Base-by-base conservation (phyloP, 805 yeast genomes). In the Metschnikowia similis region DNA sequence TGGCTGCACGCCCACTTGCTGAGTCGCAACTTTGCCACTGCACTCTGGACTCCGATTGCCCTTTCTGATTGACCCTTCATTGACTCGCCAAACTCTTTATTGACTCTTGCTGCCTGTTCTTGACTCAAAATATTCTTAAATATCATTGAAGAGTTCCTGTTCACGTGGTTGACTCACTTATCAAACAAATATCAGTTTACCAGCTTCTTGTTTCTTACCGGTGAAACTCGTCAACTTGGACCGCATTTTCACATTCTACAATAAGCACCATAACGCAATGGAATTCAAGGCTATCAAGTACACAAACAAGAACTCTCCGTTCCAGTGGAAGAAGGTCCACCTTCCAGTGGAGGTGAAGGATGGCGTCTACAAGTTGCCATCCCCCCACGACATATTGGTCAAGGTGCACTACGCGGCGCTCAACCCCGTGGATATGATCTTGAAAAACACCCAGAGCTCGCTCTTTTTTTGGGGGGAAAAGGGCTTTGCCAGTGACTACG, bases 401-500 rank as follows among this genome's bases (percentile, higher is more conserved):
- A 70, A 70, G 51, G 60, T 69, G 27, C 63, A 61, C 35, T 50
- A 64, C 10, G 69, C 66, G 5, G 64, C 71, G 1, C 62, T 70
- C 48, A 70, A 70, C 48, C 74, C 73, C 2, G 59, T 67, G 13
- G 75, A 70, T 47, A 26, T 60, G 17, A 39, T 64, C 16, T 35
- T 68, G 47, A 56, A 64, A 36, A 51, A 56, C 17, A 36, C 60
- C 3, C 54, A 60, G 4, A 37, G 34, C 3, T 46, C 56, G 7
- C 48, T 52, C 32, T 17, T 57, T 10, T 48, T 52, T 37, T 29
- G 41, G 10, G 52, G 50, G 5, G 51, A 58, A 9, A 59, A 58
- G 29, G 69, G 71, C 2, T 40, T 67, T 34, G 72, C 72, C 4
- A 51, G 50, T 40, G 75, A 70, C 56, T 69, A 62, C 45, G 56